These are phyloP conservation scores for Penicillium cataractarum DNA, from an alignment of 495 filamentous ascomycete genomes.

Conservation along the genomic window DNA sequence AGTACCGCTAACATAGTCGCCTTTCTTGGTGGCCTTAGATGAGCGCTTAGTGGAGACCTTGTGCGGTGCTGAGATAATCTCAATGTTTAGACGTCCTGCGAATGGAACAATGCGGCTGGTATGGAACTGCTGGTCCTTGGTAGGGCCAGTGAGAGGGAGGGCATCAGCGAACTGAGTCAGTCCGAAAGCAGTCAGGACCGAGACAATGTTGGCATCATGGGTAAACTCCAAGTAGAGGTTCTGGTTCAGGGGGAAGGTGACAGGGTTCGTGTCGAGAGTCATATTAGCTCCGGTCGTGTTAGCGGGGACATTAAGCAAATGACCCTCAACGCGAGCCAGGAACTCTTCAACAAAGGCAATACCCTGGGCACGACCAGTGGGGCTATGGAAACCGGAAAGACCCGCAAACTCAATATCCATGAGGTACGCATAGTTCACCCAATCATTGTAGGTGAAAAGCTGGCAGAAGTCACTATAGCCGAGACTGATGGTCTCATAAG, in stretches of 20 bases:
- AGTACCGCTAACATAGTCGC: constrained; percentile 20
- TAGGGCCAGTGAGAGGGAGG: constrained; percentile 46
- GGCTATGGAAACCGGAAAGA: constrained; percentile 54
- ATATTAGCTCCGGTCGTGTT: constrained; percentile 55
- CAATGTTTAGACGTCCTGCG: constrained; percentile 63
- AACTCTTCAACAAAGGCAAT: constrained; percentile 65
- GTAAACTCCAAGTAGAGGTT: constrained; percentile 46
- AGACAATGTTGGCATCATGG: constrained; percentile 38
- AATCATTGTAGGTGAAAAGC: constrained; percentile 55
- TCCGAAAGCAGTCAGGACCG: constrained; percentile 53
- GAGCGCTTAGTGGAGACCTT: constrained; percentile 49
- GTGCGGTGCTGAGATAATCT: constrained; percentile 61
- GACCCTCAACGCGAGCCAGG: constrained; percentile 58
- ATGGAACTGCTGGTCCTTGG: constrained; percentile 52
- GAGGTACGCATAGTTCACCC: constrained; percentile 53
- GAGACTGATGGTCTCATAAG: constrained; percentile 62
- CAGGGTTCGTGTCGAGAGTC: constrained; percentile 49
- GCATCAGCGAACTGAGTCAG: constrained; percentile 53
- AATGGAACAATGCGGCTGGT: constrained; percentile 63
- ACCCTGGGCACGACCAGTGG: constrained; percentile 60
- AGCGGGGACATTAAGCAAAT: constrained; percentile 44
- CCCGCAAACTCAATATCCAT: constrained; percentile 61
- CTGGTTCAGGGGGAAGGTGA: constrained; percentile 54
- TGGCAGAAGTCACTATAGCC: constrained; percentile 58
- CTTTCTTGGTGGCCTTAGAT: constrained; percentile 11